Conservation (phyloP, 177 flowering plant species). For the Vitis hybrid region DNA sequence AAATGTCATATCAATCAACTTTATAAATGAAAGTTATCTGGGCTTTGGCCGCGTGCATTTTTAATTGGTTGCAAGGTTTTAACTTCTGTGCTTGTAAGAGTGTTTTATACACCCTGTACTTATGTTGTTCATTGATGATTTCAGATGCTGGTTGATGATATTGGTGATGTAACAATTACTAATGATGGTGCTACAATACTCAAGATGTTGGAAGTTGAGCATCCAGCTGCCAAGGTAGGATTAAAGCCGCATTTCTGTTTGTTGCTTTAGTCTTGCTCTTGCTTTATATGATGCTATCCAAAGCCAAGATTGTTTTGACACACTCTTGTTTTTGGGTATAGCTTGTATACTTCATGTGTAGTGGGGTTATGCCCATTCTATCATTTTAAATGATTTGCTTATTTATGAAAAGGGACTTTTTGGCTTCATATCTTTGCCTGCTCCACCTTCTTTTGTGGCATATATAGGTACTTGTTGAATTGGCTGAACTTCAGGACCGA, state of each 20-base stretch:
- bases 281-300: no score
- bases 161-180: conserved; percentile 96
- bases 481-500: conserved; percentile 98
- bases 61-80: neutral
- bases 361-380: no score
- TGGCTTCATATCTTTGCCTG: neutral
- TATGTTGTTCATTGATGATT: conserved; percentile 4
- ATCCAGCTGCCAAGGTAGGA: conserved; percentile 97
- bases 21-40: no score
- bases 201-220: conserved; percentile 97
- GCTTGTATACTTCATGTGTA: no score
- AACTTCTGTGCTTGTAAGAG: neutral
- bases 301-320: no score
- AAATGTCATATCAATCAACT: no score
- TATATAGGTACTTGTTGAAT: conserved; percentile 85
- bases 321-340: no score
- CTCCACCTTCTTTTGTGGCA: conserved; percentile 4
- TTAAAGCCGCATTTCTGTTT: neutral
- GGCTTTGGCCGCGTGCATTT: no score
- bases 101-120: neutral
- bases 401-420: no score
- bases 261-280: neutral
- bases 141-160: conserved; percentile 98
- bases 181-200: conserved; percentile 99
- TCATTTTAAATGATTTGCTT: no score